phyloP scores from a whole-genome alignment of 192 early-diverging fungal genomes.

The Entomortierella beljakovae region DNA sequence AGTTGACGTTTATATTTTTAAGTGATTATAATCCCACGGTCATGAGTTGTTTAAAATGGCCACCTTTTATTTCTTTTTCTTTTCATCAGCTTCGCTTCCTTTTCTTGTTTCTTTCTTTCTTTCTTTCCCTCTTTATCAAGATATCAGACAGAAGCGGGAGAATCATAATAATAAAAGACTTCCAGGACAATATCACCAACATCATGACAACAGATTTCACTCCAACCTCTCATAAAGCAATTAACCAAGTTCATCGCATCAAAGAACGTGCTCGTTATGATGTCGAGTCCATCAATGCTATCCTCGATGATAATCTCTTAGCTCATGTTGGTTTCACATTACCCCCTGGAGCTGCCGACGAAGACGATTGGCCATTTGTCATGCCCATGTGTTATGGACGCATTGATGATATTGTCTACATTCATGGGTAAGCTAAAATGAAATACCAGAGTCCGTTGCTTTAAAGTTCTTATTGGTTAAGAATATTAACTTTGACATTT shows the following conservation, averaged over 20 bases:
- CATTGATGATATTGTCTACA: constrained; percentile 57
- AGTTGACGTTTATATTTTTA: too few relatives aligned
- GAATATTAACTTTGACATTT: not conserved
- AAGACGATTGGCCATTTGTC: constrained; percentile 63
- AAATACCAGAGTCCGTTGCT: constrained; percentile 5
- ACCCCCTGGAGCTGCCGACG: constrained; percentile 34
- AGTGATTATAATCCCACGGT: too few relatives aligned
- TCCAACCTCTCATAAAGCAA: constrained; percentile 45
- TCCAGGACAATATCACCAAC: not conserved
- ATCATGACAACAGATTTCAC: constrained; percentile 18
- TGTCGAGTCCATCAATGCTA: constrained; percentile 35
- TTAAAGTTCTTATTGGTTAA: too few relatives aligned
- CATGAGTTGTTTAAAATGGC: not conserved
- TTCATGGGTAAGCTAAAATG: constrained; percentile 51
- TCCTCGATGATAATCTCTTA: constrained; percentile 61
- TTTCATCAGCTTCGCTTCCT: too few relatives aligned
- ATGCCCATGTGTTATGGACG: constrained; percentile 69
- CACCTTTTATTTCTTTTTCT: not conserved
- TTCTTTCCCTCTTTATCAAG: not conserved
- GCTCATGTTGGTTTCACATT: constrained; percentile 65
- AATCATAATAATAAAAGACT: too few relatives aligned
- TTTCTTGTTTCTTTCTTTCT: not conserved
- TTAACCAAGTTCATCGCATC: constrained; percentile 49
- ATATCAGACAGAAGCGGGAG: not conserved
- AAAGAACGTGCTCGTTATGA: constrained; percentile 60